Conservation (phyloP, 2,329 filamentous ascomycete genomes). For the Claviceps pusilla region DNA sequence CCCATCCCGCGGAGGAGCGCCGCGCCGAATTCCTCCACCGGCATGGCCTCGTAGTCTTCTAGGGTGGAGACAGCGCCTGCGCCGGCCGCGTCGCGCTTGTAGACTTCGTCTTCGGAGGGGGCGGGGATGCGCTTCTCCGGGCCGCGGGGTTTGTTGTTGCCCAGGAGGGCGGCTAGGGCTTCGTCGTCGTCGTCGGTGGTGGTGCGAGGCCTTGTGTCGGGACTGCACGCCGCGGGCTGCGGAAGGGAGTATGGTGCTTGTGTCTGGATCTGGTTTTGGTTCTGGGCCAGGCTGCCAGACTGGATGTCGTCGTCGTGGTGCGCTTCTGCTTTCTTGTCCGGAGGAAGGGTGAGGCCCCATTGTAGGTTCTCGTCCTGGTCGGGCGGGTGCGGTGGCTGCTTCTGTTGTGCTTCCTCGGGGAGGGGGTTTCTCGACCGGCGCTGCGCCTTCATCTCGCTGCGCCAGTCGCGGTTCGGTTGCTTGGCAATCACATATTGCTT, state of each 20-base stretch:
- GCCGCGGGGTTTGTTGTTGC: constrained; percentile 25
- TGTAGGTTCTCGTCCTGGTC: constrained; percentile 14
- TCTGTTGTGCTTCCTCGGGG: constrained; percentile 31
- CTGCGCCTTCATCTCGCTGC: constrained; percentile 34
- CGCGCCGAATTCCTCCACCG: constrained; percentile 88
- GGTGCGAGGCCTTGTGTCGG: background rate
- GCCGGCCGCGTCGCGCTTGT: constrained; percentile 51
- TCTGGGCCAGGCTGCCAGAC: too few species aligned
- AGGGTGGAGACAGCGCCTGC: constrained; percentile 64
- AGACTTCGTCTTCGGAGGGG: constrained; percentile 49
- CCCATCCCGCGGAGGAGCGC: constrained; percentile 87
- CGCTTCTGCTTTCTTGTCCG: constrained; percentile 18
- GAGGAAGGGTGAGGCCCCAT: constrained; percentile 35
- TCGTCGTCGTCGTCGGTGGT: constrained; percentile 25
- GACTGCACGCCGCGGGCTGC: background rate
- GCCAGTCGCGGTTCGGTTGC: constrained; percentile 48
- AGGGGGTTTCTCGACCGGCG: constrained; percentile 38
- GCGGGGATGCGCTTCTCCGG: constrained; percentile 36
- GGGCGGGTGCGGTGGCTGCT: background rate
- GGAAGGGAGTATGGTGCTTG: too few species aligned
- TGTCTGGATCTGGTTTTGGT: background rate
- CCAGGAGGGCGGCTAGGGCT: constrained; percentile 53
- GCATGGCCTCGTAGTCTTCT: constrained; percentile 75
- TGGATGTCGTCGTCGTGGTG: too few species aligned
- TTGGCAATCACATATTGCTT: constrained; percentile 40